Evolutionary conservation across 805 yeast genomes (phyloP).

Genomic region (Naumovozyma baii): DNA sequence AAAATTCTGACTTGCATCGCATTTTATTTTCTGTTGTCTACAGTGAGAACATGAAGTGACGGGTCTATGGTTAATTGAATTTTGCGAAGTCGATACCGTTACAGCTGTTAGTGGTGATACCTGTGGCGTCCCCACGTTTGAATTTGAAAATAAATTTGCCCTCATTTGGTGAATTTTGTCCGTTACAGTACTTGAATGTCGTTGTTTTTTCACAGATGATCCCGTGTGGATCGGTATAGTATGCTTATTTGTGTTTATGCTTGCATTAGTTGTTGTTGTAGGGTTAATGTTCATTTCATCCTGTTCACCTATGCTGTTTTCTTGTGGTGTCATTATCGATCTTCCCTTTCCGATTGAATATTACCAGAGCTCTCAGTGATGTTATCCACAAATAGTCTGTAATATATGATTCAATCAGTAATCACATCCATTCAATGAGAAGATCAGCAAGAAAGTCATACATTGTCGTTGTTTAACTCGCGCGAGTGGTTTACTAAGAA

Average conservation of each 20-base stretch:
- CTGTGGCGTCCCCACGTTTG: no score
- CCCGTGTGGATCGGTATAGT: neutral
- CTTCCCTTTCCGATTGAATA: no score
- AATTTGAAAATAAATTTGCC: no score
- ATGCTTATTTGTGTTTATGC: neutral
- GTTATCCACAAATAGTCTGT: no score
- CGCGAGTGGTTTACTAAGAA: no score
- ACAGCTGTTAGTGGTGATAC: no score
- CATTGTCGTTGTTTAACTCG: no score
- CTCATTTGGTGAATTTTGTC: neutral
- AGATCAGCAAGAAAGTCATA: no score
- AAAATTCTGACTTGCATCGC: constrained; percentile 77
- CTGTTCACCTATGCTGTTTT: neutral
- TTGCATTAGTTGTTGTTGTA: neutral
- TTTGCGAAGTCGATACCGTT: neutral
- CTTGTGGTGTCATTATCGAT: neutral
- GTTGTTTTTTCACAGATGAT: neutral
- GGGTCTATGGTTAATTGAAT: constrained; percentile 51
- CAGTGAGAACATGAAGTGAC: constrained; percentile 92
- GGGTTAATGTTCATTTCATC: neutral
- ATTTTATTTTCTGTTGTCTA: constrained; percentile 86
- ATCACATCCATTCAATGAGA: no score
- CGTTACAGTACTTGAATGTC: neutral
- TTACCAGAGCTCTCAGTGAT: no score
- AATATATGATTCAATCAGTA: no score